These are phyloP conservation scores for Colletotrichum tofieldiae DNA, from an alignment of 2,329 filamentous ascomycete genomes.

Conservation along the genomic window DNA sequence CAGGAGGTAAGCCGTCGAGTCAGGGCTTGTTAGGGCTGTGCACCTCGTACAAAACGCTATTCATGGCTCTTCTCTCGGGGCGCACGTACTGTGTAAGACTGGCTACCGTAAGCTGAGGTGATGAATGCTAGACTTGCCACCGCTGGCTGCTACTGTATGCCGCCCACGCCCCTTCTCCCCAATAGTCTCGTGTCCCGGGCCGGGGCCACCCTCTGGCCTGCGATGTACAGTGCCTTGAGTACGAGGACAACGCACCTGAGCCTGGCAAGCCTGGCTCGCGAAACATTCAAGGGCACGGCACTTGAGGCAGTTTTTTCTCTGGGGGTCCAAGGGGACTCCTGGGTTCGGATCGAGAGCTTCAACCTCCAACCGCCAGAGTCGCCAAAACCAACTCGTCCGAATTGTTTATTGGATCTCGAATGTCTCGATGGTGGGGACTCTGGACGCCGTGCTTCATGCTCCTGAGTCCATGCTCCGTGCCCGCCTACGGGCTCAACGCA, in stretches of 20 bases:
- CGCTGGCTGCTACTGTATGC: neutral
- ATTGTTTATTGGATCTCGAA: slow-evolving; percentile 14
- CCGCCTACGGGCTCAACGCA: neutral
- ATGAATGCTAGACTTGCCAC: neutral
- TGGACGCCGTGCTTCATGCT: slow-evolving; percentile 34
- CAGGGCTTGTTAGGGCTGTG: slow-evolving; percentile 18
- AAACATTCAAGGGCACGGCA: slow-evolving; percentile 35
- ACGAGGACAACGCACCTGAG: slow-evolving; percentile 11
- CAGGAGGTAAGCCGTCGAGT: neutral
- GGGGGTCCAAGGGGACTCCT: slow-evolving; percentile 4
- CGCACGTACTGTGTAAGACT: slow-evolving; percentile 6
- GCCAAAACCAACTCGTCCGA: slow-evolving; percentile 22
- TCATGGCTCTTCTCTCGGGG: neutral
- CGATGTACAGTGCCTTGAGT: neutral
- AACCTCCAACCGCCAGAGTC: neutral
- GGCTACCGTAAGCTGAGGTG: slow-evolving; percentile 3
- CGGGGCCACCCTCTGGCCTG: slow-evolving; percentile 9
- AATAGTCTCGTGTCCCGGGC: neutral
- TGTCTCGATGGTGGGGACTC: slow-evolving; percentile 19
- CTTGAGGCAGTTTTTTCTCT: slow-evolving; percentile 19
- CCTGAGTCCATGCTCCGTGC: slow-evolving; percentile 15
- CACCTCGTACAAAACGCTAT: slow-evolving; percentile 12
- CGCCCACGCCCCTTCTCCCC: neutral
- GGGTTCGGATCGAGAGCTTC: slow-evolving; percentile 25
- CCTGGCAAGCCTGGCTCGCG: neutral